Evolutionary conservation across 2,329 filamentous ascomycete genomes (phyloP).

Genomic region (Peltaster fructicola): DNA sequence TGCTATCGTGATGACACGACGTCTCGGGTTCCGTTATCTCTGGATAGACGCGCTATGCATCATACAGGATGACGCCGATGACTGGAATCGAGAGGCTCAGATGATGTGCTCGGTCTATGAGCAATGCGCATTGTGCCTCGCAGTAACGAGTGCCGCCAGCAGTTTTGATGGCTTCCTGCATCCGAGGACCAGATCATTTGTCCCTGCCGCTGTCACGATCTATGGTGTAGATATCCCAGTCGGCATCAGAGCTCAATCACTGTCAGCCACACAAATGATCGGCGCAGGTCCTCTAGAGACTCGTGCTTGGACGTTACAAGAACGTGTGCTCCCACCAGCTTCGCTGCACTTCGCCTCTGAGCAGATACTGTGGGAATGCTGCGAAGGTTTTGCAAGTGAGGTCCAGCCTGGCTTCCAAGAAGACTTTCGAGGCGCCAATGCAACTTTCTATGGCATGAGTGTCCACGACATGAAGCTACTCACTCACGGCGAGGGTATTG

Average conservation of each 20-base stretch:
- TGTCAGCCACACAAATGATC: slow-evolving; percentile 3
- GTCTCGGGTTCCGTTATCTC: slow-evolving; percentile 6
- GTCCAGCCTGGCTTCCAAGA: too few species aligned
- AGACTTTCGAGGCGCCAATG: too few species aligned
- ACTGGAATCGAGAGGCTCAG: slow-evolving; percentile 3
- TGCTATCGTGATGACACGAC: slow-evolving; percentile 3
- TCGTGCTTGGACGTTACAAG: slow-evolving; percentile 6
- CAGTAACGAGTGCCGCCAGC: slow-evolving; percentile 2
- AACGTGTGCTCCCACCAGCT: slow-evolving; percentile 5
- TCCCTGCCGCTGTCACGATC: too few species aligned
- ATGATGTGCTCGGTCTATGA: slow-evolving; percentile 1
- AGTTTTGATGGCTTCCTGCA: slow-evolving; percentile 4
- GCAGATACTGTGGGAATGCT: slow-evolving; percentile 6
- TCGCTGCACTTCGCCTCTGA: slow-evolving; percentile 5
- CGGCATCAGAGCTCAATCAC: too few species aligned
- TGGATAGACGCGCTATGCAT: slow-evolving; percentile 7
- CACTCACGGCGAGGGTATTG: background rate
- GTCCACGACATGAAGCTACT: background rate
- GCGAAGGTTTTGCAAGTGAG: slow-evolving; percentile 3
- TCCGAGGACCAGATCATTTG: background rate
- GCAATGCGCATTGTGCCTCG: slow-evolving; percentile 4
- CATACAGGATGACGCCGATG: slow-evolving; percentile 2
- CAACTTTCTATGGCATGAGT: background rate
- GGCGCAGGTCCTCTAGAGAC: slow-evolving; percentile 3
- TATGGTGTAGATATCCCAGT: too few species aligned